Conservation (phyloP, 331 rosid species). For the Telfairia occidentalis region DNA sequence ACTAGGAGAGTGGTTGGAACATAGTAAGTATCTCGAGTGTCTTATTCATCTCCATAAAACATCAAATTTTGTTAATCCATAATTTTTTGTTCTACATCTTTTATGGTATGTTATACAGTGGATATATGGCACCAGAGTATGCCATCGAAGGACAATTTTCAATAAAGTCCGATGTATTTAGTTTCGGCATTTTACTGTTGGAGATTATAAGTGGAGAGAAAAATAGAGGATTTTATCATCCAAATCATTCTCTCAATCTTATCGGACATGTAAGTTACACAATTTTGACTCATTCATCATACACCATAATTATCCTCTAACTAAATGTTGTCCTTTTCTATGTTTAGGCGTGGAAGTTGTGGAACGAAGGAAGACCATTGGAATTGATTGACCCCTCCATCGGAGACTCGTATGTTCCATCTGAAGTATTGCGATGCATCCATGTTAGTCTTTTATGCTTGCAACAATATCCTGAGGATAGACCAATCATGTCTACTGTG, state of each 20-base stretch:
- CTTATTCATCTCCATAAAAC: background rate
- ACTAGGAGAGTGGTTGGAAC: constrained; percentile 29
- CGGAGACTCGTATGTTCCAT: background rate
- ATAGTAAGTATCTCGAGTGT: constrained; percentile 9
- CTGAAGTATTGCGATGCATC: constrained; percentile 21
- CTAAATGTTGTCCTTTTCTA: background rate
- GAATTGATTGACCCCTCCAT: constrained; percentile 20
- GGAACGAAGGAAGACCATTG: constrained; percentile 23
- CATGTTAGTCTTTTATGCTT: constrained; percentile 27
- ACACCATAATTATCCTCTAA: background rate
- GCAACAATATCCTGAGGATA: constrained; percentile 21
- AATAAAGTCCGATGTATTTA: constrained; percentile 20
- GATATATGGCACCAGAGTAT: constrained; percentile 23
- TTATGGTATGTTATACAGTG: background rate
- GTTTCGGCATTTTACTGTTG: constrained; percentile 17
- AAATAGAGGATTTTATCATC: constrained; percentile 16
- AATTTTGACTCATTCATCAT: background rate
- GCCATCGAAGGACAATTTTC: constrained; percentile 21
- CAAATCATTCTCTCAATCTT: constrained; percentile 8
- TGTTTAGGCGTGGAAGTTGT: constrained; percentile 29
- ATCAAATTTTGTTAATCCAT: background rate
- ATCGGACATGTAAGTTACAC: constrained; percentile 18
- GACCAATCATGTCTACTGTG: constrained; percentile 27
- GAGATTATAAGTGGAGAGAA: constrained; percentile 21
- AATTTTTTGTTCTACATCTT: background rate